Conservation (phyloP, 805 yeast species). For the Ascoidea asiatica region DNA sequence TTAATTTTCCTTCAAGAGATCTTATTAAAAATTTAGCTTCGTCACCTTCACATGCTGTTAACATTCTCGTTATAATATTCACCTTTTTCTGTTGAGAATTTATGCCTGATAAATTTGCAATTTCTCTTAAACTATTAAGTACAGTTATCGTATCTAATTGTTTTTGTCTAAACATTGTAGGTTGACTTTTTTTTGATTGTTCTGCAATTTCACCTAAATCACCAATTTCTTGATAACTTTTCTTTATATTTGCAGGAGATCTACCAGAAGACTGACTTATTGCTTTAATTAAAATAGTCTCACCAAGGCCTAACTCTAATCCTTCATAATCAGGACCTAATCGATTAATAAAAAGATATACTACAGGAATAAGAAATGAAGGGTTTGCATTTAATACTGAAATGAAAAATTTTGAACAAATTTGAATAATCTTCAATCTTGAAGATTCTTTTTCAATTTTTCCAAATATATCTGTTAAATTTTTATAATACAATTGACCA, state of each 20-base stretch:
- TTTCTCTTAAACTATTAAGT: slow-evolving; percentile 57
- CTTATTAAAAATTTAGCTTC: slow-evolving; percentile 89
- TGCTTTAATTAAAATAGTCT: slow-evolving; percentile 75
- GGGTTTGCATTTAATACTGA: slow-evolving; percentile 45
- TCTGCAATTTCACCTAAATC: slow-evolving; percentile 87
- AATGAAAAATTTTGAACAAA: slow-evolving; percentile 60
- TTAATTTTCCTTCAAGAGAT: slow-evolving; percentile 80
- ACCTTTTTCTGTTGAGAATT: slow-evolving; percentile 75
- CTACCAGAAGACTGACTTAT: slow-evolving; percentile 85
- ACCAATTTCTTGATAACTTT: slow-evolving; percentile 67
- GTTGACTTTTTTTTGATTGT: slow-evolving; percentile 70
- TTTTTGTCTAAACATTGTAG: slow-evolving; percentile 87
- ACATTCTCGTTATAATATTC: slow-evolving; percentile 64
- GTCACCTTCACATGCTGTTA: slow-evolving; percentile 71
- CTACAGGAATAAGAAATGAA: slow-evolving; percentile 46
- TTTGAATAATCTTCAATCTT: slow-evolving; percentile 66
- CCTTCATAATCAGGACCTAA: slow-evolving; percentile 96
- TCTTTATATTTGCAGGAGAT: slow-evolving; percentile 51
- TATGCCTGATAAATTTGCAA: slow-evolving; percentile 68
- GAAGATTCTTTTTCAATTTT: slow-evolving; percentile 70
- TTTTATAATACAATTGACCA: no score
- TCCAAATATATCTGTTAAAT: slow-evolving; percentile 55
- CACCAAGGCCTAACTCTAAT: slow-evolving; percentile 87
- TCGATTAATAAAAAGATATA: slow-evolving; percentile 77
- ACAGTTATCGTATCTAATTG: slow-evolving; percentile 64